Conservation (phyloP, 2,329 filamentous ascomycete genomes). For the Monosporascus sp. region DNA sequence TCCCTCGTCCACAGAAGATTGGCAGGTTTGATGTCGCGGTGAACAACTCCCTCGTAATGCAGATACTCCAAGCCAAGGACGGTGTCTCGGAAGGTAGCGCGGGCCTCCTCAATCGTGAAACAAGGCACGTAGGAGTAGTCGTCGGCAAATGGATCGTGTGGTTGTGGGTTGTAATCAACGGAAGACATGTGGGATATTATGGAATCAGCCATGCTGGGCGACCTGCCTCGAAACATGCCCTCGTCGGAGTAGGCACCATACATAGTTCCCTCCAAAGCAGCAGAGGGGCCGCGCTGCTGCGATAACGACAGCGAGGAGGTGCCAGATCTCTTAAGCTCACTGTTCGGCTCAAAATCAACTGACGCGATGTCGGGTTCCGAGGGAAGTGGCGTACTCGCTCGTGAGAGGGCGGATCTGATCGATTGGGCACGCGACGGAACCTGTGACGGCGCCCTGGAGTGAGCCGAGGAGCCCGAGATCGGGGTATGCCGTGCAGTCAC, state of each 20-base stretch:
- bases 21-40: conserved; percentile 81
- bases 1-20: conserved; percentile 85
- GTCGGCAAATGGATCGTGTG: conserved; percentile 67
- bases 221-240: conserved; percentile 55
- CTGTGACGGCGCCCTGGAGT: conserved; percentile 35
- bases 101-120: conserved; percentile 78
- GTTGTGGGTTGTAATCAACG: conserved; percentile 50
- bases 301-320: conserved; percentile 47
- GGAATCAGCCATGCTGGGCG: conserved; percentile 76
- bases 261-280: conserved; percentile 71
- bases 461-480: conserved; percentile 15
- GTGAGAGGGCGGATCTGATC: conserved; percentile 33
- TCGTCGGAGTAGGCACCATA: conserved; percentile 64
- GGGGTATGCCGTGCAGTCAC: conserved; percentile 12
- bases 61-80: conserved; percentile 91
- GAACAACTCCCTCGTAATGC: conserved; percentile 79
- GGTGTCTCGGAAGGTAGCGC: conserved; percentile 84
- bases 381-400: conserved; percentile 25
- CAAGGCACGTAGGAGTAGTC: conserved; percentile 92
- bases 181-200: conserved; percentile 66
- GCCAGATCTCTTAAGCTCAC: conserved; percentile 47
- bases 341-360: conserved; percentile 35
- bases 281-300: conserved; percentile 45
- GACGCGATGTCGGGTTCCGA: conserved; percentile 29
- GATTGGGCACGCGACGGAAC: conserved; percentile 45